These are phyloP conservation scores for Tolypocladium ophioglossoides DNA, from an alignment of 2,329 filamentous ascomycete genomes.

Conservation along the genomic window DNA sequence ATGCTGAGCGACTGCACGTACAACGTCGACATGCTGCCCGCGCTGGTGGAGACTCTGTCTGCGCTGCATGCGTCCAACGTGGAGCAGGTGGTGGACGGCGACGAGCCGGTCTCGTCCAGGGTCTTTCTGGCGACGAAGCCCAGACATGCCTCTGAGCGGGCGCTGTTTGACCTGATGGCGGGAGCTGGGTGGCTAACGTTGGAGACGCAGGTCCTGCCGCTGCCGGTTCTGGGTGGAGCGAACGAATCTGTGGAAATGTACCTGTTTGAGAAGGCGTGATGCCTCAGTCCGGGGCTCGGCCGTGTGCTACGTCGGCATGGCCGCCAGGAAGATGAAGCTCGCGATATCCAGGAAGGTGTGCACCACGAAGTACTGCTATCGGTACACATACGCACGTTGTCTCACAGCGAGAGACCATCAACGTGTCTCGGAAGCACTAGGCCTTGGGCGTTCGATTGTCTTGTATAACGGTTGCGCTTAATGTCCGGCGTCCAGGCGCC, in stretches of 20 bases:
- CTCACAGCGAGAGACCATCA: too few species aligned
- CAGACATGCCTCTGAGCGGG: constrained; percentile 41
- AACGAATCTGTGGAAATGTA: constrained; percentile 41
- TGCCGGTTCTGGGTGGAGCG: constrained; percentile 35
- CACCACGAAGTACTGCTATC: background rate
- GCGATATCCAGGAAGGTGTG: background rate
- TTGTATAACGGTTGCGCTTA: background rate
- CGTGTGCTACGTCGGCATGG: background rate
- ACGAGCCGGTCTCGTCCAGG: constrained; percentile 19
- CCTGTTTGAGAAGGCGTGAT: constrained; percentile 29
- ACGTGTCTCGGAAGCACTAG: background rate
- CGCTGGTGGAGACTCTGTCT: constrained; percentile 41
- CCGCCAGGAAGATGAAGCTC: background rate
- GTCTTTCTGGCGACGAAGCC: constrained; percentile 47
- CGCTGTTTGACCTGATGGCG: constrained; percentile 36
- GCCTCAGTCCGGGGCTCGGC: background rate
- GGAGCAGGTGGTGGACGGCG: constrained; percentile 8
- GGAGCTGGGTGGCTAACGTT: constrained; percentile 32
- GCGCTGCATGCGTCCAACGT: constrained; percentile 32
- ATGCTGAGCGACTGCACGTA: constrained; percentile 52
- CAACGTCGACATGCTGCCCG: constrained; percentile 44
- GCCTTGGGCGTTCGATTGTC: background rate
- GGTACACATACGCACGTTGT: background rate
- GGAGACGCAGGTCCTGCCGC: constrained; percentile 29
- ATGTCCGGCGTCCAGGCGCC: background rate